These are phyloP conservation scores for Scedosporium aurantiacum DNA, from an alignment of 2,329 filamentous ascomycete genomes.

Conservation along the genomic window DNA sequence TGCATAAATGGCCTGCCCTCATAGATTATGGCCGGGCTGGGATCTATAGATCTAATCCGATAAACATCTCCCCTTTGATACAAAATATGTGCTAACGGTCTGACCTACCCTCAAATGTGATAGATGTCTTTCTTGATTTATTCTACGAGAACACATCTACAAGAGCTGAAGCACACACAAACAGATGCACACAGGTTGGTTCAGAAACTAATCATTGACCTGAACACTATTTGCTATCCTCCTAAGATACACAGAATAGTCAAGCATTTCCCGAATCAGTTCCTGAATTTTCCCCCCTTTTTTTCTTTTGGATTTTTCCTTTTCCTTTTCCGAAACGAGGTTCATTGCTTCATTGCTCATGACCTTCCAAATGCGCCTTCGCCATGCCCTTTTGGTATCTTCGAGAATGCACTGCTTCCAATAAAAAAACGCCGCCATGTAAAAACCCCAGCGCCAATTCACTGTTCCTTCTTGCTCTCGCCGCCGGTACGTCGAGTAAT, in stretches of 20 bases:
- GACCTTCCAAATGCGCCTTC: neutral
- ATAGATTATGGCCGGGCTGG: neutral
- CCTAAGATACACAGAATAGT: too few relatives aligned
- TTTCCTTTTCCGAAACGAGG: too few relatives aligned
- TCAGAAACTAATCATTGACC: too few relatives aligned
- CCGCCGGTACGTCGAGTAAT: neutral
- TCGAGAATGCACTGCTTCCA: neutral
- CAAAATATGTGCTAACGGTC: neutral
- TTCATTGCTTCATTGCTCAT: neutral
- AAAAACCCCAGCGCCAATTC: neutral
- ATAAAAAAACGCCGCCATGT: neutral
- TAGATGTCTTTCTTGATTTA: too few relatives aligned
- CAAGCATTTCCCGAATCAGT: too few relatives aligned
- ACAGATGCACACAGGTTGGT: too few relatives aligned
- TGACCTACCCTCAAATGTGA: too few relatives aligned
- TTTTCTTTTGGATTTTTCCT: too few relatives aligned
- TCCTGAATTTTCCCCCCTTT: too few relatives aligned
- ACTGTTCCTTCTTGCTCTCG: conserved; percentile 1
- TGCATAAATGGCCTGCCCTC: neutral
- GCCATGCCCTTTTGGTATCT: neutral
- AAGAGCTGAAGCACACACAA: too few relatives aligned
- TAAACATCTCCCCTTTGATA: neutral
- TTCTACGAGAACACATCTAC: too few relatives aligned
- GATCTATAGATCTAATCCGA: neutral
- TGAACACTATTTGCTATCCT: too few relatives aligned